Conservation (phyloP, 345 rosid genomes). For the Eucalyptus cloeziana region DNA sequence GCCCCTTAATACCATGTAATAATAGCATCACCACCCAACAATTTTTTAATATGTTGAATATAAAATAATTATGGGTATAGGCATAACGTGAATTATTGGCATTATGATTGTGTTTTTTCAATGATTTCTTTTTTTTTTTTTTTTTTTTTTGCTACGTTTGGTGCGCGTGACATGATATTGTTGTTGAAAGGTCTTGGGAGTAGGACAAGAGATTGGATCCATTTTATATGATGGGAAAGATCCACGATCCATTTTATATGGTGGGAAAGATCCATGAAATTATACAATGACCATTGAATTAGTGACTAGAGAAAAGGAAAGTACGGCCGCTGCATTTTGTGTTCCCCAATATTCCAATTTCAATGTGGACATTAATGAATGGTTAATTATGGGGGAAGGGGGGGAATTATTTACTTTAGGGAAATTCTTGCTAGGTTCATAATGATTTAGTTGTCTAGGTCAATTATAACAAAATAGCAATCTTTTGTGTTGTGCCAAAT, state of each 20-base stretch:
- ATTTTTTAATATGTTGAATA: neutral
- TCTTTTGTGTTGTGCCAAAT: neutral
- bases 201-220: neutral
- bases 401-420: rapidly evolving
- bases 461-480: neutral
- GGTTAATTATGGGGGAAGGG: neutral
- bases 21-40: neutral
- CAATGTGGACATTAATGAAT: neutral
- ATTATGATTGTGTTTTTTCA: neutral
- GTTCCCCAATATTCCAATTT: neutral
- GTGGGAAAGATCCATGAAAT: neutral
- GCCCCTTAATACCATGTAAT: neutral
- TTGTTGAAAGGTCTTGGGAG: neutral
- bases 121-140: too few species aligned
- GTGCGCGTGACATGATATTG: neutral
- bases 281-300: neutral
- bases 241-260: neutral
- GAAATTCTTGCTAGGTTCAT: neutral
- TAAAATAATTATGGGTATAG: neutral
- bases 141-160: neutral
- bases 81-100: neutral
- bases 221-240: neutral
- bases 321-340: neutral
- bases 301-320: neutral
- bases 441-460: neutral